These are phyloP conservation scores for Microdochium nivale DNA, from an alignment of 2,329 filamentous ascomycete genomes.

Conservation along the genomic window DNA sequence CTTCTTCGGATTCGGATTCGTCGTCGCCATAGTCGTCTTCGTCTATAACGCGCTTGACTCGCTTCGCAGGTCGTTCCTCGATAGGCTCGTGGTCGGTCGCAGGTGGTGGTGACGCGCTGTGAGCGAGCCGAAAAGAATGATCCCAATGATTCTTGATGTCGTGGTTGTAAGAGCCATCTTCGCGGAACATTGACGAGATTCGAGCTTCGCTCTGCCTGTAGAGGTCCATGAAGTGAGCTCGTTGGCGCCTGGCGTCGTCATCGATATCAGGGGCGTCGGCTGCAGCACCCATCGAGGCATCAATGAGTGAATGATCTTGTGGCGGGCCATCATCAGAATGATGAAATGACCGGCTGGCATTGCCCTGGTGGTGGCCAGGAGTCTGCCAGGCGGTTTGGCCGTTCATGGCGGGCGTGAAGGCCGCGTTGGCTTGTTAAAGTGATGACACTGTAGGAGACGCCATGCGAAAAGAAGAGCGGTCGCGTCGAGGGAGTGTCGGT, in stretches of 20 bases:
- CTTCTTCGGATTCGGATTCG: slow-evolving; percentile 63
- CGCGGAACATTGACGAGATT: slow-evolving; percentile 65
- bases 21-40: slow-evolving; percentile 85
- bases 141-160: slow-evolving; percentile 44
- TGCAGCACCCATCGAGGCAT: slow-evolving; percentile 28
- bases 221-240: slow-evolving; percentile 66
- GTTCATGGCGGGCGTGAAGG: slow-evolving; percentile 59
- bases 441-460: slow-evolving; percentile 40
- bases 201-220: slow-evolving; percentile 71
- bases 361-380: slow-evolving; percentile 39
- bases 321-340: slow-evolving; percentile 51
- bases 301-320: slow-evolving; percentile 39
- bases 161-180: slow-evolving; percentile 44
- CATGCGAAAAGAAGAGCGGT: slow-evolving; percentile 43
- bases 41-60: slow-evolving; percentile 68
- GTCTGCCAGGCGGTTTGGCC: slow-evolving; percentile 58
- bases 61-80: slow-evolving; percentile 59
- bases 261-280: slow-evolving; percentile 53
- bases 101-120: slow-evolving; percentile 35
- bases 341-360: slow-evolving; percentile 41
- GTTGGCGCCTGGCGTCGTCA: slow-evolving; percentile 54
- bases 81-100: slow-evolving; percentile 51
- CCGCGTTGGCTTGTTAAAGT: slow-evolving; percentile 37
- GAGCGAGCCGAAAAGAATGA: slow-evolving; percentile 27
- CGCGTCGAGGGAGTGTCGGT: slow-evolving; percentile 40